These are phyloP conservation scores for Knoxdaviesia proteae DNA, from an alignment of 2,329 filamentous ascomycete species.

Conservation along the genomic window DNA sequence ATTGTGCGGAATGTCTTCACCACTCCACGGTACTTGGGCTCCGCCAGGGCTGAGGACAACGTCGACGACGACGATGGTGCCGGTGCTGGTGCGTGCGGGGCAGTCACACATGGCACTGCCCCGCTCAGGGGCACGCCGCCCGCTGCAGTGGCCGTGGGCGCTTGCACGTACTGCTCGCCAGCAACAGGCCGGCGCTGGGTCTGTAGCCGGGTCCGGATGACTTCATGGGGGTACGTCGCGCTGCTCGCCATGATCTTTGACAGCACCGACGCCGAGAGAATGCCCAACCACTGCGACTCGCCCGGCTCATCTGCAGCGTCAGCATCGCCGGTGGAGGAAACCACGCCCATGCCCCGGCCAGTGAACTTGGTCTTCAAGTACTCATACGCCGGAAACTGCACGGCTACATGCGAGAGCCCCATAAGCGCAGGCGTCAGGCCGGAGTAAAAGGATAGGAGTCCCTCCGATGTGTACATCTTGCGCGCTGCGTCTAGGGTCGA, in stretches of 20 bases:
- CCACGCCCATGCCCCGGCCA: slow-evolving; percentile 66
- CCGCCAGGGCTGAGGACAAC: slow-evolving; percentile 5
- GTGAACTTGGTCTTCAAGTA: slow-evolving; percentile 82
- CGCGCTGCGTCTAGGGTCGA: slow-evolving; percentile 77
- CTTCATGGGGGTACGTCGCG: slow-evolving; percentile 92
- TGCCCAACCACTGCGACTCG: slow-evolving; percentile 53
- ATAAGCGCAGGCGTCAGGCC: slow-evolving; percentile 81
- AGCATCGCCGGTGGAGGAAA: slow-evolving; percentile 27
- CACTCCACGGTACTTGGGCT: slow-evolving; percentile 51
- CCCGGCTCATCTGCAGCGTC: slow-evolving; percentile 25
- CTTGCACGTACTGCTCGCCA: slow-evolving; percentile 26
- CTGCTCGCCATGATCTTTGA: slow-evolving; percentile 91
- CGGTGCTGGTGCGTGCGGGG: too few species aligned
- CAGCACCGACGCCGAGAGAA: slow-evolving; percentile 71
- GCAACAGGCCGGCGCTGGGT: slow-evolving; percentile 63
- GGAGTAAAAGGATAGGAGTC: slow-evolving; percentile 80
- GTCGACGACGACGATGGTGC: too few species aligned
- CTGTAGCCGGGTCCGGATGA: slow-evolving; percentile 79
- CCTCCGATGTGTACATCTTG: slow-evolving; percentile 90
- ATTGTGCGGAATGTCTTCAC: slow-evolving; percentile 69
- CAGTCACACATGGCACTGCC: too few species aligned
- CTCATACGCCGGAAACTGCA: slow-evolving; percentile 93
- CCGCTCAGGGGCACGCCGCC: slow-evolving; percentile 7
- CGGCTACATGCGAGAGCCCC: slow-evolving; percentile 83
- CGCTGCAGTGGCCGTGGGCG: slow-evolving; percentile 21